Evolutionary conservation across 306 rosid genomes (phyloP).

Genomic region (apple (Malus domestica)): ASM211411v1 NC_041795.1:21324001-21324500

Average conservation of each 20-base stretch:
- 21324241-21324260: neutral
- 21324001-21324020: neutral
- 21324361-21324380: neutral
- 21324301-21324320: too few relatives aligned
- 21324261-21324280: neutral
- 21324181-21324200: neutral
- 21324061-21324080: conserved; percentile 19
- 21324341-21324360: too few relatives aligned
- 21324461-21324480: neutral
- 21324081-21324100: conserved; percentile 16
- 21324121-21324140: conserved; percentile 20
- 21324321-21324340: too few relatives aligned
- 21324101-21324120: conserved; percentile 22
- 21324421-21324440: neutral
- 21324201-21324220: neutral
- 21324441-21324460: too few relatives aligned
- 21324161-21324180: conserved; percentile 7
- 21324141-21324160: conserved; percentile 34
- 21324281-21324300: neutral
- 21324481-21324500: neutral
- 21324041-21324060: conserved; percentile 32
- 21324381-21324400: neutral
- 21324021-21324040: conserved; percentile 24
- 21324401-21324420: neutral
- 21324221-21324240: neutral